Conservation (phyloP, 257 asterid species). For the Gynochthodes officinalis region DNA sequence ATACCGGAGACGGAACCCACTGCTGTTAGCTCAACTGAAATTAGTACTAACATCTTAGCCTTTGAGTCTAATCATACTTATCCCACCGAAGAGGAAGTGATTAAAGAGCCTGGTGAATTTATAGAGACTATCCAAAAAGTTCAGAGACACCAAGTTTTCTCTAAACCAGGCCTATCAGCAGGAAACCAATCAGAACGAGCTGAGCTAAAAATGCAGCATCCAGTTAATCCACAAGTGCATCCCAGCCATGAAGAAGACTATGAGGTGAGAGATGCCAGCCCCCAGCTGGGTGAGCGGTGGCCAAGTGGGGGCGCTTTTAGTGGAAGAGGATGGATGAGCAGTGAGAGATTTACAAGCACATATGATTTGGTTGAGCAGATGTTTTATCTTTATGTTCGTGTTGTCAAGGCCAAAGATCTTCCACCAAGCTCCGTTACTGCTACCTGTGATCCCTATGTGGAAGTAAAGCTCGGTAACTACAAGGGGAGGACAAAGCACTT, state of each 20-base stretch:
- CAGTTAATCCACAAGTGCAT: slow-evolving; percentile 27
- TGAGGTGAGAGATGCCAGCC: slow-evolving; percentile 62
- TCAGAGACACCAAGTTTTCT: slow-evolving; percentile 36
- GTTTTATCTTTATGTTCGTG: slow-evolving; percentile 68
- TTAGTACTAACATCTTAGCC: slow-evolving; percentile 10
- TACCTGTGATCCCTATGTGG: slow-evolving; percentile 58
- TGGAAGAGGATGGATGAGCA: slow-evolving; percentile 50
- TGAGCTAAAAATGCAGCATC: slow-evolving; percentile 40
- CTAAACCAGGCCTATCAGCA: slow-evolving; percentile 32
- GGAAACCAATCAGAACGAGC: slow-evolving; percentile 30
- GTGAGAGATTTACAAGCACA: slow-evolving; percentile 51
- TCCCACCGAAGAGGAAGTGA: slow-evolving; percentile 25
- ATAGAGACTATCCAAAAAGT: slow-evolving; percentile 33
- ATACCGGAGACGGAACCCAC: slow-evolving; percentile 16
- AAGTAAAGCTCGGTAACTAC: slow-evolving; percentile 79
- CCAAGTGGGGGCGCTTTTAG: slow-evolving; percentile 27
- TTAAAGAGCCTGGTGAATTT: slow-evolving; percentile 24
- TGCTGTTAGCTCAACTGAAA: slow-evolving; percentile 15
- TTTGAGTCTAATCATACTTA: slow-evolving; percentile 1
- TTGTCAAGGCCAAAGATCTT: slow-evolving; percentile 67
- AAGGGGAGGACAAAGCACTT: slow-evolving; percentile 55
- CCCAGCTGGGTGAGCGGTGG: slow-evolving; percentile 56
- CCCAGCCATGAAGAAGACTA: slow-evolving; percentile 37
- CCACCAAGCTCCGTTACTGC: slow-evolving; percentile 35
- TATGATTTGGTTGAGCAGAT: slow-evolving; percentile 74